Conservation (phyloP, 1,284 basidiomycete genomes). For the Bjerkandera adusta region DNA sequence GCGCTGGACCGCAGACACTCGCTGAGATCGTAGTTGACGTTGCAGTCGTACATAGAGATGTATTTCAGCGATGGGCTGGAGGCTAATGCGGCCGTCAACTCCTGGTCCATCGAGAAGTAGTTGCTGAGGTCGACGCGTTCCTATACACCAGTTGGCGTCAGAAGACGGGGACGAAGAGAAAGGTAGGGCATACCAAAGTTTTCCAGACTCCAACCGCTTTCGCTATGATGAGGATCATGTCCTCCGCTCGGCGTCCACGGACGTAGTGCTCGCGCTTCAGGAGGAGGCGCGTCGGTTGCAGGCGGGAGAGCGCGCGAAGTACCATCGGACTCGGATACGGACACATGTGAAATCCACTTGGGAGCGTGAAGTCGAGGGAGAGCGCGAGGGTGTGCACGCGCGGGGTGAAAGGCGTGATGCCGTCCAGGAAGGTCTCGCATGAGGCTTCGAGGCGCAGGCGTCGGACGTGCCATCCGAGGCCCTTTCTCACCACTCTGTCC, state of each 20-base stretch:
- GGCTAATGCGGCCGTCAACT: not conserved
- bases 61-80: not conserved
- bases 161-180: not conserved
- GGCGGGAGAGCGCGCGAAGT: not conserved
- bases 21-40: not conserved
- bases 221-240: not conserved
- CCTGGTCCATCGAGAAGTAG: not conserved
- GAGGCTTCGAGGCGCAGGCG: not conserved
- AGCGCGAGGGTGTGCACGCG: slow-evolving; percentile 1
- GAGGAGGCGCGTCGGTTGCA: not conserved
- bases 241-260: not conserved
- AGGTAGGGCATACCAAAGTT: not conserved
- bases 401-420: not conserved
- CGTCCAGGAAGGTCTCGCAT: not conserved
- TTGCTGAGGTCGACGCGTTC: slow-evolving; percentile 2
- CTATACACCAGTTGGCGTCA: not conserved
- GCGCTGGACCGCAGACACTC: not conserved
- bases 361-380: not conserved
- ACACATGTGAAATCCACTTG: not conserved
- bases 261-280: not conserved
- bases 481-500: not conserved
- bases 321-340: not conserved
- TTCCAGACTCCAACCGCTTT: not conserved
- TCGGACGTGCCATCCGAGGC: not conserved
- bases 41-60: not conserved